Evolutionary conservation across 306 rosid genomes (phyloP), one percentile per base, ranked within the genome.

Genomic region (Vigna angularis): DNA sequence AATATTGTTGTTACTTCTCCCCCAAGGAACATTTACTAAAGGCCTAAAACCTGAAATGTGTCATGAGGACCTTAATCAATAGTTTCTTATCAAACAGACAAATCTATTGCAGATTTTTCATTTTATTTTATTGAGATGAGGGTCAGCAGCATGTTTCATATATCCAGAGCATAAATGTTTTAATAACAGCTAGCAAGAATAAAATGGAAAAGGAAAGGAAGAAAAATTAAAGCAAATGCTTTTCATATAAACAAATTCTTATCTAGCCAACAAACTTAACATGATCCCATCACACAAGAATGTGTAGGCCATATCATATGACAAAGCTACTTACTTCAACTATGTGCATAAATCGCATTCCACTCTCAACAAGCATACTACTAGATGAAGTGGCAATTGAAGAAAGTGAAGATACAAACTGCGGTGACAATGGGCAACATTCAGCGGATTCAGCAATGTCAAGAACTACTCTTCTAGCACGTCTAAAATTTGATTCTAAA

Each of bases 401-500:
- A 85, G 98, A 90, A 79, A 95, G 87, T 14, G 93, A 86, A 77
- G 94, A 86, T 20, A 86, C 91, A 76, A 83, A 90, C 75, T 74
- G 85, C 68, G 98, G 91, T 61, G 94, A 88, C 76, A 88, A 83
- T 3, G 83, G 68, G 82, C 85, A 84, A 87, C 86, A 73, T 52
- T 88, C 94, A 63, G 81, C 89, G 68, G 90, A 83, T 69, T 89
- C 98, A 58, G 83, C 84, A 91, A 90, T 85, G 85, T 89, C 97
- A 74, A 95, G 92, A 79, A 93, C 81, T 57, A 48, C 85, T 87
- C 83, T 90, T 82, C 96, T 88, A 73, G 98, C 99, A 61, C 98
- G 85, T 80, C 98, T 89, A 58, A 95, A 93, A 80, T 93, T 95
- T 81, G 89, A 86, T 82, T 95, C 99, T 76, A 95, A 81, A 76